A percentile compares a stretch with the other conserved stretches of the same genome.
phyloP scores from a whole-genome alignment of 2,329 filamentous ascomycete species.

The Metarhizium guizhouense region DNA sequence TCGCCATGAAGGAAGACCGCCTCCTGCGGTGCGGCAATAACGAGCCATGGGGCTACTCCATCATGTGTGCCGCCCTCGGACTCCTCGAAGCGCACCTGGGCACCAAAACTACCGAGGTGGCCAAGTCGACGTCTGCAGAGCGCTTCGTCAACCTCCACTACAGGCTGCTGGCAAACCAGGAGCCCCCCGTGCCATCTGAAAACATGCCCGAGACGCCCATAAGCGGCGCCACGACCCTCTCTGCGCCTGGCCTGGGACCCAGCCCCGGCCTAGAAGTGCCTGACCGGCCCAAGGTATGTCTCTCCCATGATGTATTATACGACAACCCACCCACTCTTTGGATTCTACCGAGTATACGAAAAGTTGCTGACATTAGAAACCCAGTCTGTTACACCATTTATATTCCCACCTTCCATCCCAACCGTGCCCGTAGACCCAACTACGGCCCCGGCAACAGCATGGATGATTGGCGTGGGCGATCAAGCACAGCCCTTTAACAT shows the following conservation, averaged over 20 bases:
- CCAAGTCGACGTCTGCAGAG: conserved; percentile 51
- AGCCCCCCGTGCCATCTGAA: conserved; percentile 29
- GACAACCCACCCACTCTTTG: too few species aligned
- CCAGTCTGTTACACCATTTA: conserved; percentile 34
- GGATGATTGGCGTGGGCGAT: conserved; percentile 23
- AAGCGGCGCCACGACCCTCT: conserved; percentile 11
- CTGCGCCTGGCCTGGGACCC: conserved; percentile 16
- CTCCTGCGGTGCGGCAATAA: conserved; percentile 54
- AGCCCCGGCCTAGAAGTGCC: conserved; percentile 24
- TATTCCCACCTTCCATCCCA: conserved; percentile 26
- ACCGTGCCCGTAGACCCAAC: conserved; percentile 25
- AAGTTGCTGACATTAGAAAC: conserved; percentile 17
- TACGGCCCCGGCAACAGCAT: conserved; percentile 21
- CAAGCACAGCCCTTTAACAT: conserved; percentile 35
- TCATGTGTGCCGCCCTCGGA: conserved; percentile 52
- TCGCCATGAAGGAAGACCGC: conserved; percentile 51
- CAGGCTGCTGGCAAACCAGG: conserved; percentile 46
- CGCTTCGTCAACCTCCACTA: conserved; percentile 51
- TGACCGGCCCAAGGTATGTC: conserved; percentile 30
- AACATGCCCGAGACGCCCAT: conserved; percentile 15
- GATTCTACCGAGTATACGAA: too few species aligned
- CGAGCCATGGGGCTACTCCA: conserved; percentile 55
- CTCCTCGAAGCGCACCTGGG: conserved; percentile 51
- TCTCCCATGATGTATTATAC: not conserved
- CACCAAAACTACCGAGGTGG: conserved; percentile 45